These are phyloP conservation scores for Mortierella sp. DNA, from an alignment of 371 early-diverging fungal species.

Conservation along the genomic window DNA sequence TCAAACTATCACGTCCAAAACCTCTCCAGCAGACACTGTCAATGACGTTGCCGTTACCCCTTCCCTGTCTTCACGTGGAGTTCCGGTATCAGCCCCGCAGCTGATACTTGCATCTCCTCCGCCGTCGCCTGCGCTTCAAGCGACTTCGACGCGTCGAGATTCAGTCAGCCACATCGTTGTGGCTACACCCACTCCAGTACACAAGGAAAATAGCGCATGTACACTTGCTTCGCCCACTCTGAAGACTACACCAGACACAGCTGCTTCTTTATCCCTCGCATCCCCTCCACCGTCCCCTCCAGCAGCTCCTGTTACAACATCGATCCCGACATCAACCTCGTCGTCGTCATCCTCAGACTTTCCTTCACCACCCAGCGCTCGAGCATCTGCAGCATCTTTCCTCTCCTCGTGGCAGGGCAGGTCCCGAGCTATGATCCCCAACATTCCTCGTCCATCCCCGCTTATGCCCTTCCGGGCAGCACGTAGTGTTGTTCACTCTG, in stretches of 20 bases:
- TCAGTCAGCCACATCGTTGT: too few relatives aligned
- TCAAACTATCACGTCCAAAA: background rate
- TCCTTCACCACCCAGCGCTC: slow-evolving; percentile 2
- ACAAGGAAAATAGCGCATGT: background rate
- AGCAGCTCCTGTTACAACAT: background rate
- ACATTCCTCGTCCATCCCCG: slow-evolving; percentile 47
- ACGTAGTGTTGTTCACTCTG: slow-evolving; percentile 28
- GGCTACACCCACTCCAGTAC: background rate
- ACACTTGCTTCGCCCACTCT: too few relatives aligned
- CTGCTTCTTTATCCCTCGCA: too few relatives aligned
- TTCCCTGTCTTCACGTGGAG: background rate
- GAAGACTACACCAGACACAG: too few relatives aligned
- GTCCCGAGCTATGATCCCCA: slow-evolving; percentile 37
- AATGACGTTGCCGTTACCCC: background rate
- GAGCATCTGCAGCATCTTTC: slow-evolving; percentile 9
- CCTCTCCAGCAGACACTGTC: too few relatives aligned
- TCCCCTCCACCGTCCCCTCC: background rate
- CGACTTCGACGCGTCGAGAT: background rate
- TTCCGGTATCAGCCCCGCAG: background rate
- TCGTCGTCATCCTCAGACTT: background rate
- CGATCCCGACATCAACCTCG: background rate
- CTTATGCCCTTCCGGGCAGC: slow-evolving; percentile 49
- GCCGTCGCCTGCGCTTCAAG: background rate
- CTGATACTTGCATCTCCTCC: slow-evolving; percentile 3
- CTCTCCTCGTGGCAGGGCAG: slow-evolving; percentile 42